Evolutionary conservation across 225 moss, liverwort and hornwort species (phyloP), one percentile per base, ranked within the genome.

Genomic region (Pseudisothecium myosuroides): DNA sequence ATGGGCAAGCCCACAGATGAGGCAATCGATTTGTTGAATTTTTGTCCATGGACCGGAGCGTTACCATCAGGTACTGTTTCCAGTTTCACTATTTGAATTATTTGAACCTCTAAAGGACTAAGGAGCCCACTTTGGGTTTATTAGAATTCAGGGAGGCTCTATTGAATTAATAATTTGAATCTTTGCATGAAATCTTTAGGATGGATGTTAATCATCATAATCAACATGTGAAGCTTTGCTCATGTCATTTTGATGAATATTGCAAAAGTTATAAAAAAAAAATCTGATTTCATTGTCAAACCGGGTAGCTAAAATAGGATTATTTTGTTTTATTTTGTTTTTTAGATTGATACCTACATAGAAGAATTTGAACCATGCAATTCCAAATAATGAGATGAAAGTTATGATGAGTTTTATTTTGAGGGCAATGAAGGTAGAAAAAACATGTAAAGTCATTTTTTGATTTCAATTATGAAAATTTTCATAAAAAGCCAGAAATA

Each of bases 1-100:
- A 73, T 43, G 37, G 31, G 73, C 71, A 84, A 87, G 37, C 72
- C 87, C 24, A 31, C 83, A 49, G 93, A 86, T 8, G 89, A 90
- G 79, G 86, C 89, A 59, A 84, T 88, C n/a, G 92, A 94, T 62
- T 83, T 93, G 34, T 41, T 89, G 77, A 90, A 73, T 31, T 92
- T 88, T 68, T 94, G 94, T 67, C 94, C 93, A 37, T 94, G 94
- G 94, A 93, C 92, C 23, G 90, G 85, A 87, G 49, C 52, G 45
- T 81, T 89, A 22, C 50, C 83, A 86, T 88, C 94, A 91, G 92
- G 94, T 94, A 90, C 74, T 68, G 43, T 86, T 61, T 63, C 85
- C 22, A 52, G 29, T 76, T 80, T 45, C 75, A 73, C 64, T 77
- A 37, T 10, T 55, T 28, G 4, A 55, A 17, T 7, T 47, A 58